Evolutionary conservation across 306 rosid genomes (phyloP).

Genomic region (Cotoneaster glaucophyllus): DNA sequence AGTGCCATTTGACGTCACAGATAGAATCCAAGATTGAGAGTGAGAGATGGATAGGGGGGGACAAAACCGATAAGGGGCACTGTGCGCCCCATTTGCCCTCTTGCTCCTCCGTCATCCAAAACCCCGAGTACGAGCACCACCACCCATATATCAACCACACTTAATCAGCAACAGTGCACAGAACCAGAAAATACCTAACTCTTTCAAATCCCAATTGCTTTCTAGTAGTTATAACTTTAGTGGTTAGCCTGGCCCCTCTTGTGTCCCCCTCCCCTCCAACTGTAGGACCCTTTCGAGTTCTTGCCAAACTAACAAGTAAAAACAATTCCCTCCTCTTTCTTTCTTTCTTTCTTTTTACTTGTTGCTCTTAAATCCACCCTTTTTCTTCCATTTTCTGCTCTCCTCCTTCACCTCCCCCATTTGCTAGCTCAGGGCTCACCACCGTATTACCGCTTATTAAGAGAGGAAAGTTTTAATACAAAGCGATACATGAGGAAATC

Average conservation of each 20-base stretch:
- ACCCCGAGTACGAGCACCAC: constrained; percentile 5
- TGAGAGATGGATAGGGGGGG: neutral
- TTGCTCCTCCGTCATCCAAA: neutral
- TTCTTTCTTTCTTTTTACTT: neutral
- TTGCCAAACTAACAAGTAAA: constrained; percentile 8
- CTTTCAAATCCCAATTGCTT: constrained; percentile 39
- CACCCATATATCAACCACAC: neutral
- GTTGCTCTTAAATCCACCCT: neutral
- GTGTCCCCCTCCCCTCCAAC: constrained; percentile 18
- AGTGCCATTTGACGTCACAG: neutral
- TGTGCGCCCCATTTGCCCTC: neutral
- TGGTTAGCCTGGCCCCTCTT: constrained; percentile 52
- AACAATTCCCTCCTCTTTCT: neutral
- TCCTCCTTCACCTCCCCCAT: neutral
- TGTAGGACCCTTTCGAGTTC: constrained; percentile 42
- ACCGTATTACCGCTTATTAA: neutral
- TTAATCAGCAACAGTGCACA: constrained; percentile 23
- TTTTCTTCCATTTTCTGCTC: neutral
- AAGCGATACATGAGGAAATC: too few species aligned
- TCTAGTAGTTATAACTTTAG: constrained; percentile 59
- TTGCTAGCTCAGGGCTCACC: neutral
- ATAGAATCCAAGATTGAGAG: neutral
- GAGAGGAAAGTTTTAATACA: too few species aligned
- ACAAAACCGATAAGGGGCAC: neutral
- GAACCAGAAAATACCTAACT: constrained; percentile 71